Evolutionary conservation across 2,329 filamentous ascomycete species (phyloP), one percentile per base, ranked within the genome.

Genomic region (Penicillium sp.): DNA sequence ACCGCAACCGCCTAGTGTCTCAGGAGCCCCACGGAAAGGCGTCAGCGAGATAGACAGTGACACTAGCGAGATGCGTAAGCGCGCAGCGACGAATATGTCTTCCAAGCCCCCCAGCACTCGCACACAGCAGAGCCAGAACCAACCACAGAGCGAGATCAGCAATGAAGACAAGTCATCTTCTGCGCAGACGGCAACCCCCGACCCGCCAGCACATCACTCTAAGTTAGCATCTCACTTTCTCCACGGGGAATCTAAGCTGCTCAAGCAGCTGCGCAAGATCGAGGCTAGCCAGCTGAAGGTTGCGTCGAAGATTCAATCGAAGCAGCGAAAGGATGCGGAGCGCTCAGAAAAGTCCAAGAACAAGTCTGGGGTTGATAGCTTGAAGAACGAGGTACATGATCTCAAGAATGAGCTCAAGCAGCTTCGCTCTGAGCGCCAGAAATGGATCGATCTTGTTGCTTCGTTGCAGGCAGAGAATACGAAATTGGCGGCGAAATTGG

Each of bases 391-490:
- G 53, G 65, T 83, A 6, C 57, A 60, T n/a, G 77, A 58, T 73
- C 76, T 49, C 76, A 80, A 63, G 76, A 77, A 78, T 57, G 83
- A 81, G 62, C 73, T 78, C 11, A 76, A 79, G 19, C 66, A 76
- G 26, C 63, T 81, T 43, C 76, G 80, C 54, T 62, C 71, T 38
- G 82, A 84, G 69, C 78, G 82, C 50, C 73, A 75, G 53, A 65
- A 82, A 51, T 73, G 83, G 63, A 69, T 79, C 47, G 68, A 70
- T 64, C 77, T 84, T 67, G 75, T 86, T 57, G 78, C 77, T 30
- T 79, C 80, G 36, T 63, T 86, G 68, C 83, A 86, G 70, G 75
- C 71, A 41, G 82, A 86, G 73, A 86, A 86, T 67, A 82, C 80
- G 14, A 71, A 67, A 33, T 65, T 87, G 52, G 61, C 56, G 40